Conservation (phyloP, 139 green algal species). For the Desmodesmus armatus region DNA sequence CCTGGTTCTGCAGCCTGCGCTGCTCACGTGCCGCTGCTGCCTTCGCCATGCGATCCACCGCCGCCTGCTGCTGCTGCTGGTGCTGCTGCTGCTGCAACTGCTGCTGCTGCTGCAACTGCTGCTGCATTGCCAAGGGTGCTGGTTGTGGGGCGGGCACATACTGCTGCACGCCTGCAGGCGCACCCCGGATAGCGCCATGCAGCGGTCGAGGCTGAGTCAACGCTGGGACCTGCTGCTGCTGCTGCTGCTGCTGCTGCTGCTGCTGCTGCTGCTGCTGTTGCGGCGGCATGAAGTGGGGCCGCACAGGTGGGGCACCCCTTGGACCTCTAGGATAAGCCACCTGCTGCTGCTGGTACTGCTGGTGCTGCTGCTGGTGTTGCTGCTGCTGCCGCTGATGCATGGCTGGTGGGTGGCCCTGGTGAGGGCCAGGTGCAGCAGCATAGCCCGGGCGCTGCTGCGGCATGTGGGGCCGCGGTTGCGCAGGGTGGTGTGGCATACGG, state of each 20-base stretch:
- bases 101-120: constrained; percentile 29
- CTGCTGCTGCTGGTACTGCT: neutral
- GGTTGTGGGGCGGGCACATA: neutral
- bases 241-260: neutral
- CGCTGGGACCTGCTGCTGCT: neutral
- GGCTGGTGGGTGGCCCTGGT: no score
- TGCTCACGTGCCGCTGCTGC: neutral
- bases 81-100: constrained; percentile 16
- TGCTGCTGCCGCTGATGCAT: neutral
- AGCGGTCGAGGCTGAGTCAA: neutral
- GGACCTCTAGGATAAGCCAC: no score
- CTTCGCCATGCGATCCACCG: no score
- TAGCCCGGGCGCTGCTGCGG: no score
- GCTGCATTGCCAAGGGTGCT: neutral
- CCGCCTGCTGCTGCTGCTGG: neutral
- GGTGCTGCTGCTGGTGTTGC: neutral
- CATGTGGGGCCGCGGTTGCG: no score
- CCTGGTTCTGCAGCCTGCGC: neutral
- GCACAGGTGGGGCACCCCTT: neutral
- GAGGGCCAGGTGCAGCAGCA: neutral
- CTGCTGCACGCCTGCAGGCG: no score
- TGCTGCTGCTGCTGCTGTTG: neutral
- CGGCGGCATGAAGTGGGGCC: neutral
- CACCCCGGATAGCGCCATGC: no score
- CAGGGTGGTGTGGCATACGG: no score